Base-by-base conservation (phyloP, 116 monocot genomes). In the Papilionanthe hybrid region DNA sequence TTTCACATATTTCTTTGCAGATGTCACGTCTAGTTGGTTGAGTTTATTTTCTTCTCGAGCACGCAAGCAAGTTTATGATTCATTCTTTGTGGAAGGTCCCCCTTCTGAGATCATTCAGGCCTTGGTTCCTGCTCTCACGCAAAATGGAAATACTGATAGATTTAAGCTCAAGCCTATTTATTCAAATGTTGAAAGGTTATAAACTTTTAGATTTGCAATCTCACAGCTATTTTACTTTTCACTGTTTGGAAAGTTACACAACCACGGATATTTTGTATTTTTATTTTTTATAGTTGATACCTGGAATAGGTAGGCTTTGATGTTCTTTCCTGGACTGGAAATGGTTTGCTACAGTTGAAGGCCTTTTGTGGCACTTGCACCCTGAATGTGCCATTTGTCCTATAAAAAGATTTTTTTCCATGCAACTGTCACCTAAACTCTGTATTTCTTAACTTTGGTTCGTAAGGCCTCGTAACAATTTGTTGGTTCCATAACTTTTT, bases 141-240 rank as follows among this genome's bases (percentile, higher is more conserved):
- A 76, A 42, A 85, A 79, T 83, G 87, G 77, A 78, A 75, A 57
- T 0, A 60, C 28, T 85, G 79, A 88, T 63, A 85, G 88, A 50
- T 55, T 53, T 79, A 84, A 88, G 55, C 42, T 60, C 75, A 82
- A 81, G 84, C 50, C 67, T 76, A 74, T 91, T 23, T 90, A 50
- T 79, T 87, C 86, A 74, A 94, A 91, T 82, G 76, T 86, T 72
- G 94, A 98, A 87, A 91, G 97, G 94, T 98, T 18, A 47, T 57
- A 48, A 69, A 2, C 32, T 71, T 75, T 28, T 56, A 45, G 53
- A 20, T 32, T 37, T 44, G 15, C 41, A 28, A 71, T 42, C 42
- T 66, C 9, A 11, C 42, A 32, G 49, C 49, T 50, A 49, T 75
- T 49, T 49, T 49, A 3, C 28, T 10, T 5, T 49, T 72, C 69